Conservation (phyloP, 164 flowering plant species). For the Platanus orientalis region DNA sequence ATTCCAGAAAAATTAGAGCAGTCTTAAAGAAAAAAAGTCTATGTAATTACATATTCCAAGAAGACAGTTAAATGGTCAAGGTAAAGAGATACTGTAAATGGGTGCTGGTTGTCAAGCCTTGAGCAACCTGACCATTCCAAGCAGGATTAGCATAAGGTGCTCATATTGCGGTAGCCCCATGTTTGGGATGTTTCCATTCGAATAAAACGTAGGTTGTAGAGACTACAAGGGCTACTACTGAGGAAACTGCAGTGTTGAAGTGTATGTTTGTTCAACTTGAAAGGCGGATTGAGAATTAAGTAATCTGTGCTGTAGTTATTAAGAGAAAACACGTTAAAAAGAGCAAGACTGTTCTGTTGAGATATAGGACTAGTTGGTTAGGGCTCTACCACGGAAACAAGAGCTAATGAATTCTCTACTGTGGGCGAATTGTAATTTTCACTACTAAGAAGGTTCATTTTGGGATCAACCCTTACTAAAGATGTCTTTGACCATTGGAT, state of each 20-base stretch:
- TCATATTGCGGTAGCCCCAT: slow-evolving; percentile 36
- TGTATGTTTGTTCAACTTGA: slow-evolving; percentile 32
- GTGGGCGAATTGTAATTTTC: slow-evolving; percentile 68
- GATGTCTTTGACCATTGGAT: slow-evolving; percentile 23
- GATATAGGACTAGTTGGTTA: slow-evolving; percentile 45
- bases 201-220: slow-evolving; percentile 30
- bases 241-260: slow-evolving; percentile 32
- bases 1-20: not conserved
- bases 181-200: slow-evolving; percentile 54
- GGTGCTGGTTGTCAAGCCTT: slow-evolving; percentile 30
- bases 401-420: slow-evolving; percentile 57
- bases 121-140: slow-evolving; percentile 67
- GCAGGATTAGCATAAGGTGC: slow-evolving; percentile 33
- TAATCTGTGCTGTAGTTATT: slow-evolving; percentile 25
- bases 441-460: slow-evolving; percentile 81
- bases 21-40: not conserved
- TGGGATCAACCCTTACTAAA: slow-evolving; percentile 41
- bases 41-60: not conserved
- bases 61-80: not conserved
- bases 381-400: slow-evolving; percentile 68
- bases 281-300: slow-evolving; percentile 25
- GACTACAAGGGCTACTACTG: slow-evolving; percentile 42
- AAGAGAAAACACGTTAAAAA: slow-evolving; percentile 60
- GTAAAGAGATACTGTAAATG: slow-evolving; percentile 19
- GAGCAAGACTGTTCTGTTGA: slow-evolving; percentile 66